phyloP scores from a whole-genome alignment of 768 basidiomycete species.

The Auricularia sp. region DNA sequence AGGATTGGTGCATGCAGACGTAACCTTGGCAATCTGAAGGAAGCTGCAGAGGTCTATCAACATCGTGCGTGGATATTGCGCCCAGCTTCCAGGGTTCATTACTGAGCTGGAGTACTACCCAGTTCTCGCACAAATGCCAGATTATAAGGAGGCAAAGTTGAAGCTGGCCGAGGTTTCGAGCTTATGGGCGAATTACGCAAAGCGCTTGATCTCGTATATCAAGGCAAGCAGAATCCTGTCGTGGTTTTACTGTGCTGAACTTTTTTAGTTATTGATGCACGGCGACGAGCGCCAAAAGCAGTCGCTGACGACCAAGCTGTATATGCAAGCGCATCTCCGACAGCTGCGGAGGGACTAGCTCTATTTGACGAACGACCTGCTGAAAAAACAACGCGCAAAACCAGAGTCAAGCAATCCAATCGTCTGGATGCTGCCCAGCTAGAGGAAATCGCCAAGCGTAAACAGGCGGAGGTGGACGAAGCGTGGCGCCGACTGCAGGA shows the following conservation, averaged over 20 bases:
- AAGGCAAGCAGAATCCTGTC: slow-evolving; percentile 42
- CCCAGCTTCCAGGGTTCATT: background rate
- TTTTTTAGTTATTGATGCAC: slow-evolving; percentile 27
- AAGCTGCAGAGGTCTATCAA: slow-evolving; percentile 77
- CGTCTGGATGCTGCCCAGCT: slow-evolving; percentile 51
- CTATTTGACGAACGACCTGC: slow-evolving; percentile 44
- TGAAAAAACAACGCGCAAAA: slow-evolving; percentile 27
- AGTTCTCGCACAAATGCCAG: slow-evolving; percentile 40
- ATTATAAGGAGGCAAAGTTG: slow-evolving; percentile 75
- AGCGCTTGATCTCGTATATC: slow-evolving; percentile 73
- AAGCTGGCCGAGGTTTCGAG: slow-evolving; percentile 84
- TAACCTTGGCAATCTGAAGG: slow-evolving; percentile 61
- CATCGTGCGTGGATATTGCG: slow-evolving; percentile 43
- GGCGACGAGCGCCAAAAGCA: slow-evolving; percentile 12
- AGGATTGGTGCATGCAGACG: slow-evolving; percentile 79
- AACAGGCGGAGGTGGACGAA: slow-evolving; percentile 52
- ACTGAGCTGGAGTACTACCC: background rate
- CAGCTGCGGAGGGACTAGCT: slow-evolving; percentile 22
- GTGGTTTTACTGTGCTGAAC: background rate
- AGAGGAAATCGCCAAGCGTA: slow-evolving; percentile 51
- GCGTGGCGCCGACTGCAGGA: slow-evolving; percentile 54
- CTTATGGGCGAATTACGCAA: slow-evolving; percentile 67
- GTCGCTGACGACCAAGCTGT: slow-evolving; percentile 8
- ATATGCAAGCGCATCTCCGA: background rate
- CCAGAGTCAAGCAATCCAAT: slow-evolving; percentile 27